Evolutionary conservation across 73 alveolate species (phyloP), one percentile per base, ranked within the genome.

Genomic region (Paramecium caudatum): DNA sequence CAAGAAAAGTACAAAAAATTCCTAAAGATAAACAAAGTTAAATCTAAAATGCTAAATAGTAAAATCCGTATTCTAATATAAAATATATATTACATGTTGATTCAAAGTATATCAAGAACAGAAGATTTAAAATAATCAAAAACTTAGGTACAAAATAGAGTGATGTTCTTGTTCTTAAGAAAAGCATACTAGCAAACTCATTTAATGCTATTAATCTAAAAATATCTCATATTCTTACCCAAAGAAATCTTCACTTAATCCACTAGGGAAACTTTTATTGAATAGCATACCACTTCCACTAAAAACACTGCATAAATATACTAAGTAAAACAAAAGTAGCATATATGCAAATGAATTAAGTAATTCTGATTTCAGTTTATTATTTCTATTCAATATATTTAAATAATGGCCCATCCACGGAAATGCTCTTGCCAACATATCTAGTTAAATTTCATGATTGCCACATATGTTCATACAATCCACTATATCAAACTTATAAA

Each of bases 151-250:
- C 47, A 37, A 49, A 86, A 33, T 86, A 43, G 10, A 86, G 47
- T 46, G 90, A 62, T 21, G 81, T 19, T 86, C 93, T 86, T 0
- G 93, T 86, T 86, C 93, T 86, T 32, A 86, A 32, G 41, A 86
- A 86, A 23, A 86, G 62, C 63, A 86, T 86, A 12, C 63, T 41
- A 2, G 46, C 39, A 25, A 86, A 86, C 46, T 86, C 93, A 33
- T 34, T 34, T 62, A 86, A 47, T 10, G 85, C 82, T 3, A 86
- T 46, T 23, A 70, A 37, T 62, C 90, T 65, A 65, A 63, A n/a
- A n/a, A 10, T 32, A 12, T 9, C 4, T 33, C 0, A 65, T 65
- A 13, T 33, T 30, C 0, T 65, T 65, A 65, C 83, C 48, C 85
- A 23, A 86, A 62, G 61, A 86, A 86, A 30, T 86, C 55, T 86